These are phyloP conservation scores for Fraxinus greggii DNA, from an alignment of 305 asterid genomes.

Conservation along the genomic window DNA sequence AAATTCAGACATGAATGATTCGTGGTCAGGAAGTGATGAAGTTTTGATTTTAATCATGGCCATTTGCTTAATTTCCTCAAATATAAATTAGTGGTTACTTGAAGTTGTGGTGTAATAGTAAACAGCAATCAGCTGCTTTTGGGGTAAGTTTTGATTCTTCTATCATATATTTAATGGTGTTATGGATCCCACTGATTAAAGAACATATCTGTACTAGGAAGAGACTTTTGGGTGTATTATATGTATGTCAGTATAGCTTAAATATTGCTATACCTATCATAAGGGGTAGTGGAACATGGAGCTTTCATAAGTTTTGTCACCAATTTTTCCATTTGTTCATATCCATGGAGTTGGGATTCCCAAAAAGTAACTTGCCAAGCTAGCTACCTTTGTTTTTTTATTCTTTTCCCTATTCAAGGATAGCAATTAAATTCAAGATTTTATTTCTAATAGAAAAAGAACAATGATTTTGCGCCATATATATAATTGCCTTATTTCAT, in stretches of 20 bases:
- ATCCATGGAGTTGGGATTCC: conserved; percentile 23
- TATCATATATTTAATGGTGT: background rate
- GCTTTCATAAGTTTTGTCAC: conserved; percentile 29
- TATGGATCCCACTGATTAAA: background rate
- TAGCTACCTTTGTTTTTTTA: background rate
- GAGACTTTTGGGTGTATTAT: background rate
- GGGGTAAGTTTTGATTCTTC: conserved; percentile 23
- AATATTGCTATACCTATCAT: conserved; percentile 10
- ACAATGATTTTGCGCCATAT: conserved; percentile 24
- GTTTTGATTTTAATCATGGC: background rate
- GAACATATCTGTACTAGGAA: background rate
- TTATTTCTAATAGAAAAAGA: background rate
- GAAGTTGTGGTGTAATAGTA: background rate
- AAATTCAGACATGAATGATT: background rate
- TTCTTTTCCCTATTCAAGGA: conserved; percentile 1
- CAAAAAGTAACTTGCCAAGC: conserved; percentile 20
- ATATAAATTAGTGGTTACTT: background rate
- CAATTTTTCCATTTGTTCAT: conserved; percentile 5
- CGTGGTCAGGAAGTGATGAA: background rate
- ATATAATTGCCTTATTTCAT: conserved; percentile 9
- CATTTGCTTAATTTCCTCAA: background rate
- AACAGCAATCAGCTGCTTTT: conserved; percentile 4
- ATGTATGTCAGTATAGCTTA: conserved; percentile 20
- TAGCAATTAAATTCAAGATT: background rate
- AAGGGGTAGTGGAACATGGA: conserved; percentile 21